Evolutionary conservation across 2,329 filamentous ascomycete species (phyloP).

Genomic region (Curvularia sp.): DNA sequence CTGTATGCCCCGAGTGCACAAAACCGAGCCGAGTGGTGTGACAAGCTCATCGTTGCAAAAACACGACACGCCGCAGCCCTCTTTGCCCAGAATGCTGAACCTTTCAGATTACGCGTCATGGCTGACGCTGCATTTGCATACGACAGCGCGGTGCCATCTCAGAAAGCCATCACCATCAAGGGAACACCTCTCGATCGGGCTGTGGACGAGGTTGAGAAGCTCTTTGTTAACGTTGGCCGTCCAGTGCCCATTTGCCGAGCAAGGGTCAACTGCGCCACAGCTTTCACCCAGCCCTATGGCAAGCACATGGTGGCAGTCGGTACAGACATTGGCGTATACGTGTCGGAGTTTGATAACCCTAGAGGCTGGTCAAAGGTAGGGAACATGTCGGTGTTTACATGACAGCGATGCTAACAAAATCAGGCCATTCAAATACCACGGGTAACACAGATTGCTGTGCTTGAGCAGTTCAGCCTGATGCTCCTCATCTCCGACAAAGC

Average conservation of each 20-base stretch:
- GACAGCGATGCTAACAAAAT: constrained; percentile 35
- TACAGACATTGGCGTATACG: constrained; percentile 92
- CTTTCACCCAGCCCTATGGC: constrained; percentile 80
- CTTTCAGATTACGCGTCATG: constrained; percentile 89
- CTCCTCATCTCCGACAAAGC: constrained; percentile 90
- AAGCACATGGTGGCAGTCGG: constrained; percentile 91
- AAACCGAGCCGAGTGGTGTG: constrained; percentile 86
- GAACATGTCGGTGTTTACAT: constrained; percentile 15
- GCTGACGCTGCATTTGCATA: constrained; percentile 91
- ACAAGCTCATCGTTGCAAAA: constrained; percentile 93
- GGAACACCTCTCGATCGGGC: constrained; percentile 92
- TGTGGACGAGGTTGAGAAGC: constrained; percentile 84
- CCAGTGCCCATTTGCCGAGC: constrained; percentile 83
- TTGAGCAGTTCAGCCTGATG: constrained; percentile 95
- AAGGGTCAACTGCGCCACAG: constrained; percentile 89
- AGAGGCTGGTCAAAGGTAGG: constrained; percentile 88
- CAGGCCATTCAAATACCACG: constrained; percentile 77
- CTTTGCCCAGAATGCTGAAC: constrained; percentile 91
- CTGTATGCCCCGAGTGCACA: constrained; percentile 81
- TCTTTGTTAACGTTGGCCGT: constrained; percentile 70
- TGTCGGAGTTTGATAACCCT: constrained; percentile 86
- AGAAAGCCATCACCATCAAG: constrained; percentile 77
- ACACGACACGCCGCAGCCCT: constrained; percentile 89
- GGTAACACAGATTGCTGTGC: constrained; percentile 90
- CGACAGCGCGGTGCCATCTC: constrained; percentile 63